A percentile compares a stretch with the other conserved stretches of the same genome.
These are phyloP conservation scores for Trichosporon sp. DNA, from an alignment of 1,284 basidiomycete genomes.

Conservation along the genomic window DNA sequence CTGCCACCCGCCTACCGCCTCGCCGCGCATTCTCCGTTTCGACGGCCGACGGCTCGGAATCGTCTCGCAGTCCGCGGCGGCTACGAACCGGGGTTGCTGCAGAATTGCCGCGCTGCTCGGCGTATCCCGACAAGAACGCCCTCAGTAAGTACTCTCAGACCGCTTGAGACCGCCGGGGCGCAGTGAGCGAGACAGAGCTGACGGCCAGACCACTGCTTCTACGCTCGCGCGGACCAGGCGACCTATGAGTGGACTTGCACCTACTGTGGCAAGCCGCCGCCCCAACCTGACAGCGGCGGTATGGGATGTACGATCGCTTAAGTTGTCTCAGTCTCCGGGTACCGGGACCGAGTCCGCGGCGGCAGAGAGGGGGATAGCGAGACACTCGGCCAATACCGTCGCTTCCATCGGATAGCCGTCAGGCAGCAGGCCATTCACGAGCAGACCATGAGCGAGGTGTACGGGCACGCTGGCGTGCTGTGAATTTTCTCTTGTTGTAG, in stretches of 20 bases:
- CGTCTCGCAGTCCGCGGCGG: neutral
- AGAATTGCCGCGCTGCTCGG: neutral
- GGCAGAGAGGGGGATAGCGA: too few relatives aligned
- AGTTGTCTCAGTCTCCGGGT: neutral
- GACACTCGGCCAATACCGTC: too few relatives aligned
- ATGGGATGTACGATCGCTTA: neutral
- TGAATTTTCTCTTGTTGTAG: neutral
- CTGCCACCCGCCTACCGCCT: neutral
- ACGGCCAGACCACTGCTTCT: conserved; percentile 9
- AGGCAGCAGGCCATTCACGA: too few relatives aligned
- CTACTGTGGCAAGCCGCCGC: conserved; percentile 8
- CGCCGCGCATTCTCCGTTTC: neutral
- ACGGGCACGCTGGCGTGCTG: neutral
- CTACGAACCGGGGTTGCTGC: neutral
- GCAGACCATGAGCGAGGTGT: too few relatives aligned
- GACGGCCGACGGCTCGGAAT: conserved; percentile 1
- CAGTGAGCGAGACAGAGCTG: neutral
- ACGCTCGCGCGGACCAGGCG: neutral
- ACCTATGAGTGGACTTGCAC: neutral
- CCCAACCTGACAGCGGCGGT: neutral
- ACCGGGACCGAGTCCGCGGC: too few relatives aligned
- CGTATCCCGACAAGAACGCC: conserved; percentile 2
- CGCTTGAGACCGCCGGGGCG: too few relatives aligned
- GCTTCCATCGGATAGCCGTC: too few relatives aligned
- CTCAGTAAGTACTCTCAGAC: neutral